phyloP scores from a whole-genome alignment of 306 rosid species.

The Fagus crenata region DNA sequence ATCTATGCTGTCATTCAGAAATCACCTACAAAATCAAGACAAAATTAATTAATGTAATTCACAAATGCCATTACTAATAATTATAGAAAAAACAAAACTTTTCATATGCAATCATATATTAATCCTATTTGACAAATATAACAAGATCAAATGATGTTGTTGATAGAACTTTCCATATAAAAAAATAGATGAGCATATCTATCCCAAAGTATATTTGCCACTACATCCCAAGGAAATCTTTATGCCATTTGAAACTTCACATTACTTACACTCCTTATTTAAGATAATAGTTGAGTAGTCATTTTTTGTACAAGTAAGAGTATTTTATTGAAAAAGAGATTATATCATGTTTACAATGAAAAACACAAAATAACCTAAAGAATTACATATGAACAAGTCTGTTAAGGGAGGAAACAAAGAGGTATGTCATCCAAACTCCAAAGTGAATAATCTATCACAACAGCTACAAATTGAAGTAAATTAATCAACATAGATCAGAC shows the following conservation, averaged over 20 bases:
- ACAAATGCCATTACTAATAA: neutral
- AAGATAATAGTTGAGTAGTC: neutral
- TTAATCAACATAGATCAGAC: neutral
- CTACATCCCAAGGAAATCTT: neutral
- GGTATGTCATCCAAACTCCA: neutral
- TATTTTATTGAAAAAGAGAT: too few relatives aligned
- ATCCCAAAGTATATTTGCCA: neutral
- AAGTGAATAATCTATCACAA: neutral
- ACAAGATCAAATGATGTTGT: neutral
- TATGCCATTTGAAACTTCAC: neutral
- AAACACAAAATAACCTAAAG: too few relatives aligned
- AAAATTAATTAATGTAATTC: neutral
- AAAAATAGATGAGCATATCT: neutral
- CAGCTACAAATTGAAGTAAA: neutral
- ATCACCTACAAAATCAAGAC: constrained; percentile 50
- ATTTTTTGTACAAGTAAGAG: too few relatives aligned
- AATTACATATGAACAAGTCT: too few relatives aligned
- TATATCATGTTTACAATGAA: too few relatives aligned
- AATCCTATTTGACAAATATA: neutral
- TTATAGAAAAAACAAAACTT: neutral
- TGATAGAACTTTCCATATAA: neutral
- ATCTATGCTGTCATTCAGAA: constrained; percentile 30
- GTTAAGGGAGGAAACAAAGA: too few relatives aligned
- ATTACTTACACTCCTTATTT: neutral
- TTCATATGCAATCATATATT: neutral